A percentile compares a stretch with the other conserved stretches of the same genome.
Evolutionary conservation across 768 basidiomycete species (phyloP).

Genomic region (Rubroboletus satanas): DNA sequence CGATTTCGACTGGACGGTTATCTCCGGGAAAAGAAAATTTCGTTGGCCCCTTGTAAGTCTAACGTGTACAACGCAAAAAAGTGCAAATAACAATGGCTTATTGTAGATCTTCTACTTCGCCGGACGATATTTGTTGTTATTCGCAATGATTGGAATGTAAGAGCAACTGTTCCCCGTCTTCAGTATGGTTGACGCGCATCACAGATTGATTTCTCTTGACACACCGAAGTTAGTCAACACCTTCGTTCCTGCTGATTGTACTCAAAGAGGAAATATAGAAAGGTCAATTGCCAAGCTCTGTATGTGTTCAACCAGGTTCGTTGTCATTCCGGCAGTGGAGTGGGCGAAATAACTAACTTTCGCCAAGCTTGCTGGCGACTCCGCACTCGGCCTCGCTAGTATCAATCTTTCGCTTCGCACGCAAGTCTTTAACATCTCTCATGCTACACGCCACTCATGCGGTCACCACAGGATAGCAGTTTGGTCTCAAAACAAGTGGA

Average conservation of each 20-base stretch:
- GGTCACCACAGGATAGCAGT: slow-evolving; percentile 50
- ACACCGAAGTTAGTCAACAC: slow-evolving; percentile 21
- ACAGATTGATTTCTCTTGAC: slow-evolving; percentile 35
- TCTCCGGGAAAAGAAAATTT: slow-evolving; percentile 40
- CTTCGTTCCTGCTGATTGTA: background rate
- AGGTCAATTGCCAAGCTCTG: slow-evolving; percentile 42
- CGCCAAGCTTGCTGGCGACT: slow-evolving; percentile 39
- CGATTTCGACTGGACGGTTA: slow-evolving; percentile 40
- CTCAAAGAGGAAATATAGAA: slow-evolving; percentile 19
- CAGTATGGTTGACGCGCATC: background rate
- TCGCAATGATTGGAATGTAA: slow-evolving; percentile 47
- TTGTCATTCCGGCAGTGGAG: background rate
- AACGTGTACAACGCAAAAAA: background rate
- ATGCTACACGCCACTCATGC: background rate
- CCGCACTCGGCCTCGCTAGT: slow-evolving; percentile 43
- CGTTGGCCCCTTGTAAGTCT: slow-evolving; percentile 46
- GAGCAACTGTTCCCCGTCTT: slow-evolving; percentile 3
- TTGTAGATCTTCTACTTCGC: slow-evolving; percentile 43
- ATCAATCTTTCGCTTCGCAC: slow-evolving; percentile 47
- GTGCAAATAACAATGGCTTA: slow-evolving; percentile 4
- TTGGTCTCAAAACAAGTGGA: slow-evolving; percentile 55
- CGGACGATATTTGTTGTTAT: slow-evolving; percentile 42
- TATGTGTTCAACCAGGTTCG: slow-evolving; percentile 47
- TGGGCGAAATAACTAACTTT: background rate
- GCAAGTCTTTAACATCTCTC: slow-evolving; percentile 20